Base-by-base conservation (phyloP, 176 grass and related monocot species). In the Musa itinerans region DNA sequence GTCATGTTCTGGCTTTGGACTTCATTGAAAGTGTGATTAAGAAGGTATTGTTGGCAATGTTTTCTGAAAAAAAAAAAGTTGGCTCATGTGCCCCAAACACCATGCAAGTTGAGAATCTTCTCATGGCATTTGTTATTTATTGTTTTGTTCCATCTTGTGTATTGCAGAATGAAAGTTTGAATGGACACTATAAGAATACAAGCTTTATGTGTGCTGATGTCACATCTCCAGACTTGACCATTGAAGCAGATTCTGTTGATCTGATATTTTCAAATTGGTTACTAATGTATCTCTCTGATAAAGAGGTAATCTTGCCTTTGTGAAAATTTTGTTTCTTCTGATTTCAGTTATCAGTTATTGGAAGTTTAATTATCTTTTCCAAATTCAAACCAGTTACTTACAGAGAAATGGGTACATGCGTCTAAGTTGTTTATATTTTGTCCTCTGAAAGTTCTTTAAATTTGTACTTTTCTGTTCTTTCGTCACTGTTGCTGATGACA, bases 1-100 rank as follows among this genome's bases (percentile, higher is more conserved):
- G 81, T 49, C 86, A 92, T 48, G 88, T 99, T 78, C 27, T 99
- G 76, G 96, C 96, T 14, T 79, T 99, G 48, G 96, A 99, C 82
- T 99, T 99, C 83, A 99, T 99, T 87, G 91, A 92, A 82, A 91
- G 83, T 55, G 96, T 93, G 48, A 99, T 99, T 77, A 94, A 99
- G 79, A 99, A 94, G 95, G 91, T 99, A 54, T 22, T 15, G 8
- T 67, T n/a, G 64, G 64, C 59, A 21, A 52, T 9, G 13, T 52
- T 68, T 76, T 77, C 21, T 81, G 1, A 27, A 23, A 79, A 76
- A 48, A 23, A 2, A 50, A 63, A n/a, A 6, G 12, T 72, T 73
- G 11, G 29, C 22, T 72, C 19, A 15, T 61, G 48, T 3, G 6
- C 13, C n/a, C 17, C n/a, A n/a, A 7, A 61, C 17, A 1, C 17